Base-by-base conservation (phyloP, 2,329 filamentous ascomycete species). In the Neophaeococcomyces aloes region DNA sequence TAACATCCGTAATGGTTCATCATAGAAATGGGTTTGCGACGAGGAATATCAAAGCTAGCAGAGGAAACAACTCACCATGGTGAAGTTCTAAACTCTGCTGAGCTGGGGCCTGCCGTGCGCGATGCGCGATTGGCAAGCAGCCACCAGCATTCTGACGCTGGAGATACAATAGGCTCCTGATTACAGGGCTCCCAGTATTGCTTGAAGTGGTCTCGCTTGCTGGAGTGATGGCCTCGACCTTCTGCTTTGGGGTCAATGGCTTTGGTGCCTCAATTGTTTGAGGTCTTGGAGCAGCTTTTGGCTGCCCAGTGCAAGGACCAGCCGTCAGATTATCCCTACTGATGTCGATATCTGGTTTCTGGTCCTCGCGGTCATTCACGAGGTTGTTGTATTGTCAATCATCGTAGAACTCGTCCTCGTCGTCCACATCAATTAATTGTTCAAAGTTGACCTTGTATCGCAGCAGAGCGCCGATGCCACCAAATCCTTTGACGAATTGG, bases 371-470 rank as follows among this genome's bases (percentile, higher is more conserved):
- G 30, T 50, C 38, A 23, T 38, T 41, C 44, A 45, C 42, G 45
- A 51, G 46, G 40, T 48, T 34, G 41, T 44, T 41, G 47, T 47
- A 55, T 54, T 54, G 52, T 54, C 52, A 54, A 75, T 74, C 78
- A 65, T 84, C 81, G 68, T 89, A 89, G 65, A 96, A 89, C 64
- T 91, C 84, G 64, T 94, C 88, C 61, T 83, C 79, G 65, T 88
- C 84, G 58, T 81, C 77, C 61, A 83, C 75, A 65, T 96, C 91
- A 66, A 83, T 83, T 67, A 98, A 77, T 69, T 98, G 93, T 71
- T 98, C 93, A 71, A 98, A 98, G 75, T 98, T 98, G 75, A 98
- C 86, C 75, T 95, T 95, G 80, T 98, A 98, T 57, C 91, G 87
- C 63, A 98, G 79, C 60, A 98, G 82, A 53, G 89, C 89, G 56